Conservation (phyloP, 192 early-diverging fungal genomes). For the Podila verticillata region DNA sequence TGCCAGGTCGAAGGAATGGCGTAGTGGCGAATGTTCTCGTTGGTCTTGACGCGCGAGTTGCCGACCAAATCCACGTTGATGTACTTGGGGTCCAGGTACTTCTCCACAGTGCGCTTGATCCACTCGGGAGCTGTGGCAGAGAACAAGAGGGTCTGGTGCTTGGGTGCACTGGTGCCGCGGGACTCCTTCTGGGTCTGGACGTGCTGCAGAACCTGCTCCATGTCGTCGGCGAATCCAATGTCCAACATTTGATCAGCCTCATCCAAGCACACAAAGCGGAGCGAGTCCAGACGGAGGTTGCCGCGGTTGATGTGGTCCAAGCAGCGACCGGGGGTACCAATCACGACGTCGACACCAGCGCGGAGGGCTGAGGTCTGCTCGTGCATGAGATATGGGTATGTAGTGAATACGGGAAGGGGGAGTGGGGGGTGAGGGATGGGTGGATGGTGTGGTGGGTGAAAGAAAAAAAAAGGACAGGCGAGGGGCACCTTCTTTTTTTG, state of each 20-base stretch:
- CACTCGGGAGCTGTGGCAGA: conserved; percentile 87
- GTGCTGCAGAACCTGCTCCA: conserved; percentile 79
- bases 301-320: conserved; percentile 86
- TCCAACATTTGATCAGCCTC: conserved; percentile 88
- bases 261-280: conserved; percentile 76
- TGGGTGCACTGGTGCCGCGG: conserved; percentile 29
- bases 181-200: conserved; percentile 83
- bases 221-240: conserved; percentile 85
- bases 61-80: conserved; percentile 86
- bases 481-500: neutral
- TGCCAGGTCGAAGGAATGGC: conserved; percentile 90
- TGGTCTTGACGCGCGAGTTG: conserved; percentile 88
- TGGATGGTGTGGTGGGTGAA: neutral
- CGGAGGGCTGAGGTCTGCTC: conserved; percentile 85
- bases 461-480: neutral
- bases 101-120: conserved; percentile 72
- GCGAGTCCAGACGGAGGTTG: conserved; percentile 71
- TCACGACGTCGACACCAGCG: conserved; percentile 77
- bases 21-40: conserved; percentile 85
- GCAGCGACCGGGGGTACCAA: conserved; percentile 88
- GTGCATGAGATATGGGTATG: conserved; percentile 60
- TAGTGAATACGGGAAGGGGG: neutral
- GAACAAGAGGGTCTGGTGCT: conserved; percentile 81
- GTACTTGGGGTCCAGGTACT: conserved; percentile 67
- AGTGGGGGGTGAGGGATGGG: neutral